These are phyloP conservation scores for Aspergillus sergii DNA, from an alignment of 2,329 filamentous ascomycete genomes.

Conservation along the genomic window DNA sequence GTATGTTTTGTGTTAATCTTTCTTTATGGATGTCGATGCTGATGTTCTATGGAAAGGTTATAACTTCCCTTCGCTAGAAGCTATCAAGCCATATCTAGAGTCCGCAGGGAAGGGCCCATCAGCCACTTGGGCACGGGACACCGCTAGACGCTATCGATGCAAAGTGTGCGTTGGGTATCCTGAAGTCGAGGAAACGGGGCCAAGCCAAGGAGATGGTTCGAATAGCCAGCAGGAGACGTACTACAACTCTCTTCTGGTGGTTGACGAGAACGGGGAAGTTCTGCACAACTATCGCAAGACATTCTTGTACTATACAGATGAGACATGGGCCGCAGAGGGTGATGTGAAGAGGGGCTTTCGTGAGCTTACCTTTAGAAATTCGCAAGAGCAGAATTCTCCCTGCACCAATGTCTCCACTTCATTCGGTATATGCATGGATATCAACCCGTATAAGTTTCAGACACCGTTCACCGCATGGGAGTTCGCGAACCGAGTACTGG, in stretches of 20 bases:
- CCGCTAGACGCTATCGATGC: slow-evolving; percentile 57
- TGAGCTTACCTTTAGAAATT: slow-evolving; percentile 25
- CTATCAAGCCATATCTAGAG: slow-evolving; percentile 62
- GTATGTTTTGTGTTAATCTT: slow-evolving; percentile 37
- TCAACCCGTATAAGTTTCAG: slow-evolving; percentile 65
- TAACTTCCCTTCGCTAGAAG: slow-evolving; percentile 61
- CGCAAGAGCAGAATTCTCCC: slow-evolving; percentile 10
- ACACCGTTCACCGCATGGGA: slow-evolving; percentile 62
- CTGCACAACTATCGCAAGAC: slow-evolving; percentile 64
- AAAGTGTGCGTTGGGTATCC: slow-evolving; percentile 68
- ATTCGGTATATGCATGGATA: slow-evolving; percentile 56
- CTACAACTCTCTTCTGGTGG: slow-evolving; percentile 64
- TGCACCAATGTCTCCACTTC: slow-evolving; percentile 39
- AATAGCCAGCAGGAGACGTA: slow-evolving; percentile 31
- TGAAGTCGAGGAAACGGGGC: slow-evolving; percentile 43
- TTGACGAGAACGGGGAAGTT: slow-evolving; percentile 57
- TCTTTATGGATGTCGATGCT: background rate
- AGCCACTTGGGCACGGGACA: slow-evolving; percentile 60
- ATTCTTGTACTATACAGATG: slow-evolving; percentile 69
- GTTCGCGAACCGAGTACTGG: slow-evolving; percentile 59
- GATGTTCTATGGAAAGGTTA: slow-evolving; percentile 51
- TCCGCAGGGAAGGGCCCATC: slow-evolving; percentile 57
- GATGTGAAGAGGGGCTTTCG: slow-evolving; percentile 35
- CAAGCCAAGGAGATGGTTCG: slow-evolving; percentile 3
- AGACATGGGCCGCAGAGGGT: slow-evolving; percentile 64